Evolutionary conservation across 2,329 filamentous ascomycete genomes (phyloP).

Genomic region (Sporothrix dimorphospora): DNA sequence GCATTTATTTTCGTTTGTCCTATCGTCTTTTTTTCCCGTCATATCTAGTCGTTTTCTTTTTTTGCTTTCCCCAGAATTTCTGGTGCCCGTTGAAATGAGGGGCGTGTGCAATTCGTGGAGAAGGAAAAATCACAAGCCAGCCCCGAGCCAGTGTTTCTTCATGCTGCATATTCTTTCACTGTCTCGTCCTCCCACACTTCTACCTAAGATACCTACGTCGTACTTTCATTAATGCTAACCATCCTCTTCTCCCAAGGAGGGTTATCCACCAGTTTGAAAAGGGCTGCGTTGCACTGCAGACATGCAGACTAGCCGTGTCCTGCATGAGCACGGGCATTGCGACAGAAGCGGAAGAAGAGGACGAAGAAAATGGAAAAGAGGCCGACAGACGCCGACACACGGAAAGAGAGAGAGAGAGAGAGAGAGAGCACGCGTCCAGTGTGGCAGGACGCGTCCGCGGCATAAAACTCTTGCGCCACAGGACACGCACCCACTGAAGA

Average conservation of each 20-base stretch:
- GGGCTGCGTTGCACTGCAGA: conserved; percentile 8
- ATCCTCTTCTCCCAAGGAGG: background rate
- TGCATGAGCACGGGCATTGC: background rate
- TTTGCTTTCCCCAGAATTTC: background rate
- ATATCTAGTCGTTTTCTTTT: background rate
- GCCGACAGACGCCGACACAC: background rate
- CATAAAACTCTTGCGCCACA: background rate
- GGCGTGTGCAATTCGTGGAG: background rate
- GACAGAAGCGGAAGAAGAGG: background rate
- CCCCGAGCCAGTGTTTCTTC: background rate
- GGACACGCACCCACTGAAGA: background rate
- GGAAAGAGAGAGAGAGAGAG: background rate
- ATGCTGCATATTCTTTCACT: background rate
- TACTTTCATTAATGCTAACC: background rate
- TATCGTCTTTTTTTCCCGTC: background rate
- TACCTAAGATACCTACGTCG: too few species aligned
- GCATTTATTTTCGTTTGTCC: background rate
- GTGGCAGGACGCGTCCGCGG: background rate
- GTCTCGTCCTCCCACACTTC: too few species aligned
- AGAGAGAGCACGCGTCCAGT: too few species aligned
- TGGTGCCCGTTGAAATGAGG: background rate
- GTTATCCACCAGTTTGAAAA: background rate
- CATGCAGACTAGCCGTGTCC: background rate
- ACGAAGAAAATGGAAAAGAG: background rate
- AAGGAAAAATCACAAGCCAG: background rate